A percentile compares a stretch with the other conserved stretches of the same genome.
These are phyloP conservation scores for Beverwykella pulmonaria DNA, from an alignment of 495 filamentous ascomycete species.

Conservation along the genomic window DNA sequence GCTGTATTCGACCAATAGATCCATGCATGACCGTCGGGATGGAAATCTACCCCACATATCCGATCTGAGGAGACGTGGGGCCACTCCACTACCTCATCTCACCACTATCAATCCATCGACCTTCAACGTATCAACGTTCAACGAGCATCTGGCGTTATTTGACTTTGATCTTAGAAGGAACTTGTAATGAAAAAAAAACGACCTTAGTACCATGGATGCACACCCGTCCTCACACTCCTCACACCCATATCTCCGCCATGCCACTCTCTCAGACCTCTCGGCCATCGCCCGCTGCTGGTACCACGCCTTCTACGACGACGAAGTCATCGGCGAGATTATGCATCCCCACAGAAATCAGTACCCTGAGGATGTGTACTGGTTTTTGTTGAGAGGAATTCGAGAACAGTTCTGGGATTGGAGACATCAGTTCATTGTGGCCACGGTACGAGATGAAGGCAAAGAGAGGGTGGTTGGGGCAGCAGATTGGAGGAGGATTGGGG, in stretches of 20 bases:
- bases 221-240: not conserved
- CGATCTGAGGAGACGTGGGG: too few species aligned
- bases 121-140: too few species aligned
- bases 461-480: conserved; percentile 27
- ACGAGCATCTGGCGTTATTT: too few species aligned
- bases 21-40: not conserved
- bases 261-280: conserved; percentile 9
- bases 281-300: conserved; percentile 25
- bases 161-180: too few species aligned
- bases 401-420: conserved; percentile 30
- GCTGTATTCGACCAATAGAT: not conserved
- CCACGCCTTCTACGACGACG: conserved; percentile 30
- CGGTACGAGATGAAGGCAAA: conserved; percentile 3
- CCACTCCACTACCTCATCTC: too few species aligned
- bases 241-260: not conserved
- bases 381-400: conserved; percentile 12
- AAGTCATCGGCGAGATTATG: conserved; percentile 33
- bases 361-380: conserved; percentile 33
- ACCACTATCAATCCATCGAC: too few species aligned
- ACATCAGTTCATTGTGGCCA: conserved; percentile 25
- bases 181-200: too few species aligned
- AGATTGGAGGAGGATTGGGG: conserved; percentile 30
- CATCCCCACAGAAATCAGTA: conserved; percentile 25
- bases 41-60: too few species aligned
- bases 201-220: not conserved